These are phyloP conservation scores for Babesia caballi DNA, from an alignment of 169 alveolate species.

Conservation along the genomic window DNA sequence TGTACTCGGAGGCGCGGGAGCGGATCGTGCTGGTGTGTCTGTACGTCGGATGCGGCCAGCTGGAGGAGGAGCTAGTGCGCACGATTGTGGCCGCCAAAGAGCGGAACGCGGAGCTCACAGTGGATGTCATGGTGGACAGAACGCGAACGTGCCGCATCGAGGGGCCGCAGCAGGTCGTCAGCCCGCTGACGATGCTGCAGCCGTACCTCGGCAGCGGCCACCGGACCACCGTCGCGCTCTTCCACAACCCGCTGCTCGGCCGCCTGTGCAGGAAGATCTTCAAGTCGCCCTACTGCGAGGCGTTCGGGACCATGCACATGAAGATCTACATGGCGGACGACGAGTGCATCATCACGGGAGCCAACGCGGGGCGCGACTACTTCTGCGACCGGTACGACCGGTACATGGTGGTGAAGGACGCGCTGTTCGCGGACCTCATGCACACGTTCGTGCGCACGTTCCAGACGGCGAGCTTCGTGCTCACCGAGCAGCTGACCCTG, in stretches of 20 bases:
- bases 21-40: conserved; percentile 70
- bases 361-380: conserved; percentile 70
- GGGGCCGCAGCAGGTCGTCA: conserved; percentile 28
- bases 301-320: conserved; percentile 77
- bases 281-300: conserved; percentile 70
- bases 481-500: conserved; percentile 35
- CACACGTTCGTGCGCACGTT: conserved; percentile 67
- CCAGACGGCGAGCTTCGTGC: conserved; percentile 64
- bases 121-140: conserved; percentile 70
- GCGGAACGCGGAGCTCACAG: conserved; percentile 39
- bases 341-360: conserved; percentile 68
- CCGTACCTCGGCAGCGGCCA: conserved; percentile 40
- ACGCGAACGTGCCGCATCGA: conserved; percentile 56
- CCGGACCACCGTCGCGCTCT: conserved; percentile 56
- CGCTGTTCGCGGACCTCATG: conserved; percentile 67
- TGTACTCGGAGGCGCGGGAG: conserved; percentile 53
- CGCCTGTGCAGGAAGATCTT: conserved; percentile 52
- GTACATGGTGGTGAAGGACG: conserved; percentile 67
- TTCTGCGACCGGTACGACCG: conserved; percentile 72
- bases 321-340: conserved; percentile 72
- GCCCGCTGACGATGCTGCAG: conserved; percentile 50
- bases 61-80: conserved; percentile 65
- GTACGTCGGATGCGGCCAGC: conserved; percentile 69
- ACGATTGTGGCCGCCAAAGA: conserved; percentile 50
- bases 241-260: conserved; percentile 73